These are phyloP conservation scores for Syzygium malaccense DNA, from an alignment of 441 rosid species.

Conservation along the genomic window DNA sequence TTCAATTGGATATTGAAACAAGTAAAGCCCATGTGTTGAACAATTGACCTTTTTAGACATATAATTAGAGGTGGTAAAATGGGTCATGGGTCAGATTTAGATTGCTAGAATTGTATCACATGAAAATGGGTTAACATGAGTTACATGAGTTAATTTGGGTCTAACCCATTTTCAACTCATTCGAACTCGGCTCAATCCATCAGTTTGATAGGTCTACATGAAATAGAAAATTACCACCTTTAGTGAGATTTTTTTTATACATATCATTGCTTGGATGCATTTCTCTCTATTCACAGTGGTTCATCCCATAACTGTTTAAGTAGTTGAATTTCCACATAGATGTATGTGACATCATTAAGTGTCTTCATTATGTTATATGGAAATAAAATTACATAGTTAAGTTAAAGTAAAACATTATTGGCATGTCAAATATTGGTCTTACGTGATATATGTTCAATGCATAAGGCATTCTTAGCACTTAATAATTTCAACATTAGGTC, in stretches of 20 bases:
- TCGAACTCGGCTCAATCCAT: not conserved
- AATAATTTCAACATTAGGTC: no score
- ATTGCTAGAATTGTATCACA: not conserved
- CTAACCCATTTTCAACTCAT: not conserved
- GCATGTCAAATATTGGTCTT: not conserved
- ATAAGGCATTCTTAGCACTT: no score
- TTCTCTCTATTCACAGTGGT: not conserved
- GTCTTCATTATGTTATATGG: not conserved
- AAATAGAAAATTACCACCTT: not conserved
- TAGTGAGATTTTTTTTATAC: not conserved
- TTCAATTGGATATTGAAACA: not conserved
- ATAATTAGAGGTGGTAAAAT: not conserved
- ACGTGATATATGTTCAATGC: not conserved
- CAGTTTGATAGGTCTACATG: not conserved
- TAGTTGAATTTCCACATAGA: not conserved
- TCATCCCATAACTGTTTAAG: not conserved
- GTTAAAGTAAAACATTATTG: not conserved
- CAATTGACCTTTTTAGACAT: not conserved
- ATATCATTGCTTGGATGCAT: not conserved
- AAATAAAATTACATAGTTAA: not conserved
- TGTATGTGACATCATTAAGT: not conserved
- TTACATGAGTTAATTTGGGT: not conserved
- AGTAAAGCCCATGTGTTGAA: not conserved
- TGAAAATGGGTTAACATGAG: not conserved
- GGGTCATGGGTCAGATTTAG: not conserved